Base-by-base conservation (phyloP, 2,329 filamentous ascomycete species). In the Mycosphaerella sp. region DNA sequence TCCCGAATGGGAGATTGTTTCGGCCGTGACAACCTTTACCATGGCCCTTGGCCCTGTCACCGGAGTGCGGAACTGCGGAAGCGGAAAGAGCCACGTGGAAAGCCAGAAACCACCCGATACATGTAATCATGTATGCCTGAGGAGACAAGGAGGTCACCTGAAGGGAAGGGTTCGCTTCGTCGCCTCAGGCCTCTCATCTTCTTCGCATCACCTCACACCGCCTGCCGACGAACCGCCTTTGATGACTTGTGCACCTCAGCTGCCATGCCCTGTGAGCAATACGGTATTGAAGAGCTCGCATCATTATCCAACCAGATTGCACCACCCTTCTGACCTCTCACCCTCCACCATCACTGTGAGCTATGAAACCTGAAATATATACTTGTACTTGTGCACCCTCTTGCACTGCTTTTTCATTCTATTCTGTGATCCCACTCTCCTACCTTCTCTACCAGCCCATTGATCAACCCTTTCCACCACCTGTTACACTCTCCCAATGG, bases 401-500 rank as follows among this genome's bases (percentile, higher is more conserved):
- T 59, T 50, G 54, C 31, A 17, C 55, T 59, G 17, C 51, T 58
- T 11, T 45, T 56, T 32, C 56, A 59, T 31, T 53, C 51, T 14
- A 17, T 17, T 17, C 14, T 17, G 14, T 17, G 14, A 17, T 17
- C 14, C 14, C 14, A 55, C 53, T n/a, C 45, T 59, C 32, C 5
- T 58, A 39, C 59, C 49, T 17, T 17, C 14, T 17, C 56, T 52
- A 23, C 65, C 61, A 50, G 55, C 62, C 55, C 64, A 61, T 48
- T 66, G 73, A 34, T 73, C 73, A 32, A 81, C 61, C 32, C 39
- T 41, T 12, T 41, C 40, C 48, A 41, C 39, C 12, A 17, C 14
- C 14, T 40, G 12, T 31, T 39, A 29, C 45, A 31, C 47, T 44
- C n/a, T 23, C 46, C 44, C 9, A 17, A 61, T 62, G 60, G 60